A percentile compares a stretch with the other conserved stretches of the same genome.
These are phyloP conservation scores for Ophiosphaerella herpotricha DNA, from an alignment of 2,329 filamentous ascomycete genomes.

Conservation along the genomic window DNA sequence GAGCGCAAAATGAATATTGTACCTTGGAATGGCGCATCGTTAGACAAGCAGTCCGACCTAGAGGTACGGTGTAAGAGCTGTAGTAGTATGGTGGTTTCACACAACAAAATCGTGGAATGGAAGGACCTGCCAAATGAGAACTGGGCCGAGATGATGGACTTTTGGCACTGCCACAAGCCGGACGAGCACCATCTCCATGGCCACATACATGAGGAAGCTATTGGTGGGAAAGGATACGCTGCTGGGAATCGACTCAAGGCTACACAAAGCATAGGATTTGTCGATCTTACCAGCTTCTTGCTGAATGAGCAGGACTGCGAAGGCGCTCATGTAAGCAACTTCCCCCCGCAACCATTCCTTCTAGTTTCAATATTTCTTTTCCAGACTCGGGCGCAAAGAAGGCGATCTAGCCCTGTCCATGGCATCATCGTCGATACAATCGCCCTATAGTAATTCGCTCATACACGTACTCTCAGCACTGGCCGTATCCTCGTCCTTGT, in stretches of 20 bases:
- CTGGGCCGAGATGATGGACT: conserved; percentile 99
- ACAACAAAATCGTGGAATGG: conserved; percentile 60
- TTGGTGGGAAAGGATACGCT: conserved; percentile 70
- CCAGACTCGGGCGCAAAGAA: conserved; percentile 58
- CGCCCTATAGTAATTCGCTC: conserved; percentile 56
- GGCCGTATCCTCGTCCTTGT: conserved; percentile 34
- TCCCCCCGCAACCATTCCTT: background rate
- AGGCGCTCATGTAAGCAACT: conserved; percentile 49
- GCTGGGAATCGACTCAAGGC: conserved; percentile 75
- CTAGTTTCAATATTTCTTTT: background rate
- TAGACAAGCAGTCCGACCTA: conserved; percentile 28
- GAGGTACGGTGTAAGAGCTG: conserved; percentile 37
- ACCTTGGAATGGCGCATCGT: conserved; percentile 50
- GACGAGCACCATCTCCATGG: conserved; percentile 62
- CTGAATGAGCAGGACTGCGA: conserved; percentile 69
- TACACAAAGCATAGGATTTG: conserved; percentile 69
- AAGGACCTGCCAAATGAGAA: conserved; percentile 95
- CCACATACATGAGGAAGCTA: conserved; percentile 42
- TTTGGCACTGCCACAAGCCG: conserved; percentile 99
- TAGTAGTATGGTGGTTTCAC: conserved; percentile 18
- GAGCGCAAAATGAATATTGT: conserved; percentile 44
- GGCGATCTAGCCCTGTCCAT: conserved; percentile 54
- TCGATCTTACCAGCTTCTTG: conserved; percentile 80
- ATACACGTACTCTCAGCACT: conserved; percentile 26
- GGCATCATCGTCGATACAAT: conserved; percentile 63